Conservation (phyloP, 352 stramenopile genomes). For the Globisporangium polare region DNA sequence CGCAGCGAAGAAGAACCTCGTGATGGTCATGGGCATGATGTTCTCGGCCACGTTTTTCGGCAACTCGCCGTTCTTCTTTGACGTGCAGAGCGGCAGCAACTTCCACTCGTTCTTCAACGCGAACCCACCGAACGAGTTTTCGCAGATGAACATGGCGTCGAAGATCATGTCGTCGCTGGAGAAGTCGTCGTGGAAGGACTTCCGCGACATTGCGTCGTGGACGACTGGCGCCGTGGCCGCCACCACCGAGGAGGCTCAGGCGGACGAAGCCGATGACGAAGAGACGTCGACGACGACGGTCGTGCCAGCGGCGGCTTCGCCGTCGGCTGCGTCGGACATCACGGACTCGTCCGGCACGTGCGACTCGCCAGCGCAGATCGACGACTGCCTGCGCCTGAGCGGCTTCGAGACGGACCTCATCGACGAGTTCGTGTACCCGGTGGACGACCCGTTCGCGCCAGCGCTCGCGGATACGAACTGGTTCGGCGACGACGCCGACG, state of each 20-base stretch:
- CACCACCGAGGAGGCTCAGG: constrained; percentile 21
- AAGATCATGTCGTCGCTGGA: constrained; percentile 83
- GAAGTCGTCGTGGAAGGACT: constrained; percentile 87
- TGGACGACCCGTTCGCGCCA: constrained; percentile 71
- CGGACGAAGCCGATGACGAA: constrained; percentile 28
- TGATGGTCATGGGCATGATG: constrained; percentile 89
- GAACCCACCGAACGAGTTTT: constrained; percentile 70
- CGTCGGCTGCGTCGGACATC: constrained; percentile 66
- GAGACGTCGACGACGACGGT: constrained; percentile 15
- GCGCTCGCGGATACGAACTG: constrained; percentile 58
- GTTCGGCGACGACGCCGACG: constrained; percentile 52
- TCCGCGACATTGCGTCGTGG: constrained; percentile 78
- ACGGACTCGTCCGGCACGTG: constrained; percentile 61
- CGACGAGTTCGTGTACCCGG: constrained; percentile 79
- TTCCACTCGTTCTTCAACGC: constrained; percentile 83
- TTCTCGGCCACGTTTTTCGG: constrained; percentile 85
- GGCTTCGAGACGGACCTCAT: constrained; percentile 66
- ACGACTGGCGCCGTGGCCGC: constrained; percentile 36
- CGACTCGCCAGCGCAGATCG: constrained; percentile 42
- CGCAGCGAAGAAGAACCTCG: constrained; percentile 85
- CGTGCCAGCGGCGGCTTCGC: constrained; percentile 33
- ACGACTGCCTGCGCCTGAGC: constrained; percentile 35
- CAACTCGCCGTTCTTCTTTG: constrained; percentile 66
- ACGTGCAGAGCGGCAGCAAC: constrained; percentile 66
- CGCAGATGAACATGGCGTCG: constrained; percentile 84